Evolutionary conservation across 345 rosid genomes (phyloP), one percentile per base, ranked within the genome.

Genomic region (Populus euphratica): DNA sequence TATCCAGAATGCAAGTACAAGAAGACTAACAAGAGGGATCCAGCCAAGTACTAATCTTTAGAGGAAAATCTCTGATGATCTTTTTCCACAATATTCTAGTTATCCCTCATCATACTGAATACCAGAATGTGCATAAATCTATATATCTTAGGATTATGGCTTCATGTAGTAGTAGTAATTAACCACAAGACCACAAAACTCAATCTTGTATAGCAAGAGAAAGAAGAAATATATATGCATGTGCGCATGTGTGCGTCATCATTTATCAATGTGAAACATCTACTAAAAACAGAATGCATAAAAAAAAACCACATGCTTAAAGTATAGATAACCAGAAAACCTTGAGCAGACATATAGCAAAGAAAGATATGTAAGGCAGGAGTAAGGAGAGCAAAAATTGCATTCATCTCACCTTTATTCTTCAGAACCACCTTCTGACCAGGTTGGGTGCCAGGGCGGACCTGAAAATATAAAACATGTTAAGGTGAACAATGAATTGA

Each of bases 401-500:
- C 25, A 9, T 77, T 56, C 85, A 83, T 47, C 86, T 85, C 74
- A 96, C 99, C 99, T 87, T 96, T 96, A 86, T 81, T 90, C 91
- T 96, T 92, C 76, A 96, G 84, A 72, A 94, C 99, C 47, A 96
- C 99, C 86, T 96, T 96, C 81, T 96, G 99, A 77, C 99, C 97
- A 73, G 98, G 97, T 82, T 96, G 99, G 74, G 97, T 91, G 75
- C 99, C 99, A 70, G 98, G 86, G 23, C 97, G 94, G 74, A 96
- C 95, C 99, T 95, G 86, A 74, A 81, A 77, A 69, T 17, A 54
- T 4, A 77, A 68, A 50, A 52, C 35, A 70, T 36, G 27, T 59
- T 21, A 41, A 59, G 47, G 20, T 35, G 68, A 35, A 68, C 38
- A 52, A 54, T 47, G 65, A 6, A n/a, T 38, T 4, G 9, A 4